These are phyloP conservation scores for Rhexocercosporidium sp. DNA, from an alignment of 2,329 filamentous ascomycete species.

Conservation along the genomic window DNA sequence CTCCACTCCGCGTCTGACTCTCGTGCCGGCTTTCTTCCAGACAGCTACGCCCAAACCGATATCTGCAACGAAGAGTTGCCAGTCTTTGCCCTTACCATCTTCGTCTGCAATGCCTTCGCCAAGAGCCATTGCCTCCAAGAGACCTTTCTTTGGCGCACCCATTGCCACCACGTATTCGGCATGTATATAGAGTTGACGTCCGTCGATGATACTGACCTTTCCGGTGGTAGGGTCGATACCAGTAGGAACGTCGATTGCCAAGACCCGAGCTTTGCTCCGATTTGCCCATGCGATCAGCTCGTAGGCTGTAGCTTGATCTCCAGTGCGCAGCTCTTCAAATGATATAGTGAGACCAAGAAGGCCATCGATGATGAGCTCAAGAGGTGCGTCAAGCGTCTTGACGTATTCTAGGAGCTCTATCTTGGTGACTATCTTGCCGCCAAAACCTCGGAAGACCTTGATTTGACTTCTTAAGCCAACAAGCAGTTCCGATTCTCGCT, in stretches of 20 bases:
- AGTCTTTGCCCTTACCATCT: slow-evolving; percentile 51
- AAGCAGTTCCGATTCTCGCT: slow-evolving; percentile 80
- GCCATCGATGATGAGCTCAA: slow-evolving; percentile 87
- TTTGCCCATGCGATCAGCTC: slow-evolving; percentile 95
- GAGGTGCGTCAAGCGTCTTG: slow-evolving; percentile 63
- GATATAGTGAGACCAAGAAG: slow-evolving; percentile 84
- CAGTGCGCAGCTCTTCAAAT: slow-evolving; percentile 85
- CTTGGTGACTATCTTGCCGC: slow-evolving; percentile 72
- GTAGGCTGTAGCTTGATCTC: slow-evolving; percentile 83
- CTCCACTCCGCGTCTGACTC: slow-evolving; percentile 81
- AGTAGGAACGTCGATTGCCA: slow-evolving; percentile 90
- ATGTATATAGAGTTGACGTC: slow-evolving; percentile 77
- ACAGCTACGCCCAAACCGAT: slow-evolving; percentile 83
- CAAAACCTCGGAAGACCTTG: slow-evolving; percentile 82
- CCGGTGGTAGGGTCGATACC: slow-evolving; percentile 84
- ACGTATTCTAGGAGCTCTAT: slow-evolving; percentile 65
- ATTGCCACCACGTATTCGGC: slow-evolving; percentile 84
- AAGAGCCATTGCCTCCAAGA: slow-evolving; percentile 71
- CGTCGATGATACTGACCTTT: slow-evolving; percentile 70
- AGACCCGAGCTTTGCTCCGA: slow-evolving; percentile 78
- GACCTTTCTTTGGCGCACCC: slow-evolving; percentile 83
- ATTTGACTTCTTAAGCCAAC: slow-evolving; percentile 83
- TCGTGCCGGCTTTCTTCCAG: slow-evolving; percentile 84
- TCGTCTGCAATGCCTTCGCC: slow-evolving; percentile 37
- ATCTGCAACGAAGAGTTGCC: slow-evolving; percentile 85